These are phyloP conservation scores for Backusella tuberculispora DNA, from an alignment of 192 early-diverging fungal species.

Conservation along the genomic window DNA sequence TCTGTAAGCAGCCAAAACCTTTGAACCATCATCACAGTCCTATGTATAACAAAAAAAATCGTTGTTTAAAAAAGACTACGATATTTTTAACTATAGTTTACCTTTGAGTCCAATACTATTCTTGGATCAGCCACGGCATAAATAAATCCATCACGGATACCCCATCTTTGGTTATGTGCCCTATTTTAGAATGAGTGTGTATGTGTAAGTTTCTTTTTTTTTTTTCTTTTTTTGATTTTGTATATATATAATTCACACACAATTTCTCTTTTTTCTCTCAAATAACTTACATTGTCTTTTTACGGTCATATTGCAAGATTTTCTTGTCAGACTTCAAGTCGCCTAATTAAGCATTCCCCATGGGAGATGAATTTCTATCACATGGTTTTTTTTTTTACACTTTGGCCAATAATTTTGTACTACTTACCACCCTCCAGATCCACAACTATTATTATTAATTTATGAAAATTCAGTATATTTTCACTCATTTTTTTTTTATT, in stretches of 20 bases:
- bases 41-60: too few relatives aligned
- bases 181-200: neutral
- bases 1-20: neutral
- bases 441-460: slow-evolving; percentile 18
- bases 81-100: neutral
- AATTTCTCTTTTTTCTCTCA: neutral
- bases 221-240: too few relatives aligned
- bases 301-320: slow-evolving; percentile 30
- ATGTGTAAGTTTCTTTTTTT: neutral
- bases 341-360: slow-evolving; percentile 2
- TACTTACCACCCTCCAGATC: slow-evolving; percentile 23
- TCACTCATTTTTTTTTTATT: neutral
- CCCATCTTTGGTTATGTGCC: slow-evolving; percentile 40
- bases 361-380: neutral
- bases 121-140: slow-evolving; percentile 28
- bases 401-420: neutral
- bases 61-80: too few relatives aligned
- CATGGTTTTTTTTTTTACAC: neutral
- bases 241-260: neutral
- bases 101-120: slow-evolving; percentile 28
- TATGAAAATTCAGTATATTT: neutral
- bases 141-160: slow-evolving; percentile 32
- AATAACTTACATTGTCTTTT: slow-evolving; percentile 29
- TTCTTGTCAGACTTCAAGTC: slow-evolving; percentile 19
- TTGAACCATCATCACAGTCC: neutral